phyloP scores from a whole-genome alignment of 2,329 filamentous ascomycete species.

The Colletotrichum sublineola region DNA sequence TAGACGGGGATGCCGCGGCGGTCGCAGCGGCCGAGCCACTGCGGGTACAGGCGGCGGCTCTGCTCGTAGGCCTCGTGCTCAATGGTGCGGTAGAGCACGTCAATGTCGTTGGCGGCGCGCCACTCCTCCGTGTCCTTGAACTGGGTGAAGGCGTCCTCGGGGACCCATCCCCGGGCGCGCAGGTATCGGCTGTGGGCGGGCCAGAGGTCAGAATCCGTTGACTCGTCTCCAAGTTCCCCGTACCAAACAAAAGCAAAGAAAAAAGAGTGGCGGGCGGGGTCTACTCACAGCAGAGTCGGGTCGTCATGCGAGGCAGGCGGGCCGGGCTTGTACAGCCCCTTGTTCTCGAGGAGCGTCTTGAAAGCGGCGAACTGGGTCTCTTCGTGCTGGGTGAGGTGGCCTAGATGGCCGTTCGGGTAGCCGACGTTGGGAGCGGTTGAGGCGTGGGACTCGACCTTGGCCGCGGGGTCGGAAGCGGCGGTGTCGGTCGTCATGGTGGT shows the following conservation, averaged over 20 bases:
- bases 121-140: conserved; percentile 92
- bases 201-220: conserved; percentile 24
- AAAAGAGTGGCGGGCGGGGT: neutral
- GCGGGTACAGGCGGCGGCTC: conserved; percentile 86
- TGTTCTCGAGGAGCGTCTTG: conserved; percentile 75
- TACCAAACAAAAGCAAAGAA: neutral
- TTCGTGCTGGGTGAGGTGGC: conserved; percentile 80
- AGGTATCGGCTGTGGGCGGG: conserved; percentile 78
- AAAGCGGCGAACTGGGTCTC: conserved; percentile 77
- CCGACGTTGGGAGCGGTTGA: conserved; percentile 54
- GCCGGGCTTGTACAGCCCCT: conserved; percentile 72
- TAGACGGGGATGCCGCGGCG: conserved; percentile 92
- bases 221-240: conserved; percentile 6
- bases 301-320: conserved; percentile 77
- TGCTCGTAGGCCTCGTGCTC: conserved; percentile 87
- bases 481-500: conserved; percentile 31
- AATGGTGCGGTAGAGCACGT: conserved; percentile 87
- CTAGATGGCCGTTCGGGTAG: conserved; percentile 84
- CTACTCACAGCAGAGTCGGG: conserved; percentile 75
- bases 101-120: conserved; percentile 83
- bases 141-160: conserved; percentile 82
- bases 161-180: conserved; percentile 84
- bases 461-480: conserved; percentile 29
- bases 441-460: conserved; percentile 33
- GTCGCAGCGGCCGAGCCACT: conserved; percentile 94